Base-by-base conservation (phyloP, 108 stramenopile species). In the Cyclotella distinguenda region DNA sequence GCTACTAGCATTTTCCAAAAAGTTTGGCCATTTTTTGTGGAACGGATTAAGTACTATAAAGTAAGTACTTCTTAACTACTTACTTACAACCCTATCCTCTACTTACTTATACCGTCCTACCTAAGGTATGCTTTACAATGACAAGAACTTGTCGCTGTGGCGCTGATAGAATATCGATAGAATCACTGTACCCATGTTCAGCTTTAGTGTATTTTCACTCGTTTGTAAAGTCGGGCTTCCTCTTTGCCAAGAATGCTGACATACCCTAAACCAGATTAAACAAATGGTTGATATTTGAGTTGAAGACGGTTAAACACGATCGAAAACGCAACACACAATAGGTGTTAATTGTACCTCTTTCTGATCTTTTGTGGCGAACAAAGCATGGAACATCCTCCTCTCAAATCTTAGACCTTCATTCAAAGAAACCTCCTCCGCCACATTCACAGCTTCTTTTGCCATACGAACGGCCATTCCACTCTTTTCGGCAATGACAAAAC, bases 381-480 rank as follows among this genome's bases (percentile, higher is more conserved):
- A 64, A 7, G 93, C 74, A 77, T 98, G 99, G 64, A 99, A 99
- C 60, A 98, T 80, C 27, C 98, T 86, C 40, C 99, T 83, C 76
- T 99, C 99, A 47, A 98, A 86, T 36, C 94, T 80, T 48, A 96
- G 61, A 35, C 99, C 99, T 65, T 98, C 95, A 39, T 80, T 80
- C 16, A 98, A 77, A n/a, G 80, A 74, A 47, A 96, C 58, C 67
- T 99, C 99, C 52, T 97, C 95, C 0, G 97, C 89, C 25, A 95
- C 95, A 82, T 98, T 98, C 47, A 98, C 95, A 7, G 97, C 92
- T 63, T 99, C 99, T 82, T 99, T 99, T 48, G 82, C 81, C 85
- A 95, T 93, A 30, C 81, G 64, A 0, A 88, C 77, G 1, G 88
- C 76, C 39, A 97, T 80, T 10, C 82, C 80, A 52, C 95, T 95